Evolutionary conservation across 805 yeast species (phyloP), one percentile per base, ranked within the genome.

Genomic region (Candida insectalens): DNA sequence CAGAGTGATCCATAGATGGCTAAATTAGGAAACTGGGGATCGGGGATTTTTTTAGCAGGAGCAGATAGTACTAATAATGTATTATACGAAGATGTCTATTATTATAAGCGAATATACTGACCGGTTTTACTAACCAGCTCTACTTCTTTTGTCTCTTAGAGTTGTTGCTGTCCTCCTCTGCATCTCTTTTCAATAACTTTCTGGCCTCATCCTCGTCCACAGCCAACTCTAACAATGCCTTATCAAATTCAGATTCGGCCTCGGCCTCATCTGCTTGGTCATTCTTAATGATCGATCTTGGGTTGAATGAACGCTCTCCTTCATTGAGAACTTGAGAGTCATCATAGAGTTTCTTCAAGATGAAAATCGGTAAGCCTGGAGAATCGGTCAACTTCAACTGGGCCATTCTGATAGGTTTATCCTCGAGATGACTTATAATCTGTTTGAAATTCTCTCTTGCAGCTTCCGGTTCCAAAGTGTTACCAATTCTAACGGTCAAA

Each of bases 281-380:
- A 14, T 56, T 63, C 9, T 55, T 59, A 6, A 59, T 54, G 27
- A 71, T 58, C 10, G 23, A 21, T n/a, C n/a, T n/a, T n/a, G n/a
- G n/a, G n/a, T n/a, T n/a, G n/a, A n/a, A n/a, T 5, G 31, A 9
- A 5, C 7, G 14, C 29, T 31, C 21, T 8, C 17, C 29, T 2
- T 25, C 22, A 12, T 7, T 21, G 12, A 16, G 13, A 9, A 31
- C 23, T 47, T 77, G 83, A 27, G 59, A 61, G 17, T 71, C 36
- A 25, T 52, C 47, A 50, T 57, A 69, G 33, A 78, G 51, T 42
- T 65, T 67, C 20, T 80, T 78, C 30, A 80, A 65, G 50, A 77
- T 73, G 59, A 65, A 92, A 39, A 92, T 64, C 29, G 99, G 97
- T 47, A 92, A 63, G 6, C 88, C 72, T 15, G 96, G 95, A 15